A percentile compares a stretch with the other conserved stretches of the same genome.
phyloP scores from a whole-genome alignment of 371 early-diverging fungal species.

The Massospora cicadina region DNA sequence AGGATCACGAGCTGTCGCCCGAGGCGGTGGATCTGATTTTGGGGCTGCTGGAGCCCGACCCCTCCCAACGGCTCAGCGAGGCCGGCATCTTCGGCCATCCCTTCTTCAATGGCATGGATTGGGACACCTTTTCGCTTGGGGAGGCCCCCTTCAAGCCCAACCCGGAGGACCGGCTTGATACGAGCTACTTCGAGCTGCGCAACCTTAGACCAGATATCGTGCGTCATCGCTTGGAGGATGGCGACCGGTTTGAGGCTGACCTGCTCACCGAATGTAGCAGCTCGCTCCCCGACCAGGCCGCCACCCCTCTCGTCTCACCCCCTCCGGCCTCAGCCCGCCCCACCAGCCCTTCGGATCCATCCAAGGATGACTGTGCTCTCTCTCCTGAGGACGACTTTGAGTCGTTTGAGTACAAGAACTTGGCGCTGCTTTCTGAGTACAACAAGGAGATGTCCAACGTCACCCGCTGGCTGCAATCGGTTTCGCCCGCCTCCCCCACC shows the following conservation, averaged over 20 bases:
- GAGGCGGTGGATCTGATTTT: conserved; percentile 82
- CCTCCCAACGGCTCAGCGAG: conserved; percentile 52
- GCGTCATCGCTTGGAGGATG: neutral
- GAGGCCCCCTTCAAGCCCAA: conserved; percentile 75
- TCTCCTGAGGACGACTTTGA: conserved; percentile 4
- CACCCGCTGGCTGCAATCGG: conserved; percentile 2
- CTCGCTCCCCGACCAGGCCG: neutral
- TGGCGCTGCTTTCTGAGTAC: conserved; percentile 2
- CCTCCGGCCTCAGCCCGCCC: neutral
- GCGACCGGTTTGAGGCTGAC: conserved; percentile 3
- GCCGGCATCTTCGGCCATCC: conserved; percentile 41
- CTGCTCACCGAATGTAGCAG: conserved; percentile 3
- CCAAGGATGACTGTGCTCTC: neutral
- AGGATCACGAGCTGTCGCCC: conserved; percentile 42
- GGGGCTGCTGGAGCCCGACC: conserved; percentile 50
- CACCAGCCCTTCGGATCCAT: neutral
- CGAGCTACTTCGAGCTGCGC: conserved; percentile 83
- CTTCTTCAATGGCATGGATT: conserved; percentile 41
- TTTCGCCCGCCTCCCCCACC: neutral
- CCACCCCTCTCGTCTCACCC: neutral
- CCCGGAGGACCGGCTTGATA: conserved; percentile 57
- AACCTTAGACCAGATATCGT: conserved; percentile 39
- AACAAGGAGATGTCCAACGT: conserved; percentile 11
- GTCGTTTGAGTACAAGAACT: conserved; percentile 10
- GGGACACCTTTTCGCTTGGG: conserved; percentile 44